Evolutionary conservation across 1,139 yeast genomes (phyloP).

Genomic region (Geotrichum carabidarum): DNA sequence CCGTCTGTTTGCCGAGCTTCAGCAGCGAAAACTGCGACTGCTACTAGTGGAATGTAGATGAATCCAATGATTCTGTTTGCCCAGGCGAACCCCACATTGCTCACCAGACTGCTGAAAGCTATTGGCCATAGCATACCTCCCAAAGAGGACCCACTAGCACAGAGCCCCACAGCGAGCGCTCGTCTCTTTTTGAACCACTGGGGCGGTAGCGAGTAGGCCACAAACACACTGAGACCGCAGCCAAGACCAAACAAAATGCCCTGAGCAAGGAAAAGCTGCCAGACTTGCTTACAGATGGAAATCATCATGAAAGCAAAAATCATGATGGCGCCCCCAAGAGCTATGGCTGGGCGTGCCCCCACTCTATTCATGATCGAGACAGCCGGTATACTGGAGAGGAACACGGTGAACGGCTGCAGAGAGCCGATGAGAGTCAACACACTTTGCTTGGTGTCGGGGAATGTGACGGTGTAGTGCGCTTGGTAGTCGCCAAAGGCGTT

Average conservation of each 20-base stretch:
- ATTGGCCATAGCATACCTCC: conserved; percentile 59
- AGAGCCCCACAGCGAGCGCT: conserved; percentile 54
- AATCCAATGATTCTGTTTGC: conserved; percentile 48
- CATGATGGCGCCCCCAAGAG: conserved; percentile 46
- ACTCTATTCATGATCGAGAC: conserved; percentile 52
- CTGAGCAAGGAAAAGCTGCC: conserved; percentile 53
- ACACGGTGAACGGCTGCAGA: conserved; percentile 47
- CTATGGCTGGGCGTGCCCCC: conserved; percentile 25
- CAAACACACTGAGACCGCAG: conserved; percentile 29
- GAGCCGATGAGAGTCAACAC: conserved; percentile 49
- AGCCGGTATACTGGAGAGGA: conserved; percentile 44
- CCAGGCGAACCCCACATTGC: conserved; percentile 48
- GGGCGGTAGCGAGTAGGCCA: conserved; percentile 28
- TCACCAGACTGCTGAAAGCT: conserved; percentile 38
- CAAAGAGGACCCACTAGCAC: conserved; percentile 56
- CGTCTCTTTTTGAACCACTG: conserved; percentile 54
- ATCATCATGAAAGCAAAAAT: conserved; percentile 48
- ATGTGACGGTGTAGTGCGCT: conserved; percentile 49
- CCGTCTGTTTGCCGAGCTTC: conserved; percentile 13
- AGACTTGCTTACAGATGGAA: conserved; percentile 47
- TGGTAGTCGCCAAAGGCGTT: conserved; percentile 57
- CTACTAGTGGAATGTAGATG: conserved; percentile 40
- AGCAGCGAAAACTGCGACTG: conserved; percentile 36
- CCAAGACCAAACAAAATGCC: conserved; percentile 54
- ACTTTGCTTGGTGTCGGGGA: conserved; percentile 39